phyloP scores from a whole-genome alignment of 805 yeast species.

The Saccharomycopsis fodiens region DNA sequence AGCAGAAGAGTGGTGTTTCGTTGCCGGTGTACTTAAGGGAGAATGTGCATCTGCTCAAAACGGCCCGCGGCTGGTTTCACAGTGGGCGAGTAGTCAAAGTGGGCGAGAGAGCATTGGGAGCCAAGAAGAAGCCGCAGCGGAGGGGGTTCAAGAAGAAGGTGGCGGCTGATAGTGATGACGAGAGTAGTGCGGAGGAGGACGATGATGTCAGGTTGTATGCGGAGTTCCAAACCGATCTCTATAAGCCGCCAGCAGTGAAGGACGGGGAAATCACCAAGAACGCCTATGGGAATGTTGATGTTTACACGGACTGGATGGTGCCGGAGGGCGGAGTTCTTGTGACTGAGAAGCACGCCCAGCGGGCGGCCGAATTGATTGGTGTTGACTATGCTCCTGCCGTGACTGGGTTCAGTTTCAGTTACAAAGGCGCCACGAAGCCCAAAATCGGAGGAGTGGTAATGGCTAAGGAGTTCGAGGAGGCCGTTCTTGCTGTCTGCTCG shows the following conservation, averaged over 20 bases:
- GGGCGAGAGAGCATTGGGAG: slow-evolving; percentile 61
- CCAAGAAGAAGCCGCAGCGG: slow-evolving; percentile 25
- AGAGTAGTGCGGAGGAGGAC: slow-evolving; percentile 32
- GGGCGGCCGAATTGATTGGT: slow-evolving; percentile 63
- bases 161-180: slow-evolving; percentile 25
- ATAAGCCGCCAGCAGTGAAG: slow-evolving; percentile 54
- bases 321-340: slow-evolving; percentile 72
- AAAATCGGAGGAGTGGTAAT: slow-evolving; percentile 71
- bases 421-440: slow-evolving; percentile 47
- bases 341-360: slow-evolving; percentile 43
- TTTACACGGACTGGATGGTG: slow-evolving; percentile 71
- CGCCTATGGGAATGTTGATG: slow-evolving; percentile 76
- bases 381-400: slow-evolving; percentile 86
- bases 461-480: slow-evolving; percentile 52
- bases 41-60: slow-evolving; percentile 54
- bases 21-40: slow-evolving; percentile 62
- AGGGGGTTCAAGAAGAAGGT: slow-evolving; percentile 5
- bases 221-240: slow-evolving; percentile 67
- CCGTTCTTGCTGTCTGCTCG: slow-evolving; percentile 44
- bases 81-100: slow-evolving; percentile 66
- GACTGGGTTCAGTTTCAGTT: slow-evolving; percentile 71
- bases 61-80: slow-evolving; percentile 83
- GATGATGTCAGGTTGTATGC: slow-evolving; percentile 70
- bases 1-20: slow-evolving; percentile 35
- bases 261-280: slow-evolving; percentile 70